phyloP scores from a whole-genome alignment of 805 yeast species.

The Spathaspora gorwiae region DNA sequence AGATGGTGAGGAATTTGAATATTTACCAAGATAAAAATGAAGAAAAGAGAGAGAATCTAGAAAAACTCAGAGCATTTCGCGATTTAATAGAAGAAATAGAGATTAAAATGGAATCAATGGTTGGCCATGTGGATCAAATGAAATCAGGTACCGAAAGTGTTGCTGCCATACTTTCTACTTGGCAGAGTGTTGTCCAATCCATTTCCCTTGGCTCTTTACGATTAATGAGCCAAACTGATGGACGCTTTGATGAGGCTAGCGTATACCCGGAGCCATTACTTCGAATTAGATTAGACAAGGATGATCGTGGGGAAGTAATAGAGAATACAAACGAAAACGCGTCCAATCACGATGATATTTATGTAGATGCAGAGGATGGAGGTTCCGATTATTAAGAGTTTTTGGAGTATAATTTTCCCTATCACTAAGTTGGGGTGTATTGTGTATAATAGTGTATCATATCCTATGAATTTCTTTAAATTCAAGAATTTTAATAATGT shows the following conservation, averaged over 20 bases:
- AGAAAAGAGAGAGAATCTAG: conserved; percentile 51
- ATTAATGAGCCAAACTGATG: conserved; percentile 39
- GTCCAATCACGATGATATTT: too few relatives aligned
- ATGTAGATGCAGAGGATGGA: too few relatives aligned
- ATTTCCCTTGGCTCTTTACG: conserved; percentile 57
- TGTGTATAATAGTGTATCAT: neutral
- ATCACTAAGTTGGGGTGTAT: too few relatives aligned
- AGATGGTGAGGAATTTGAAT: conserved; percentile 4
- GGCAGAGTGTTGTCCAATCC: conserved; percentile 60
- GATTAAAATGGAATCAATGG: conserved; percentile 43
- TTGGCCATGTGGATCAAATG: conserved; percentile 44
- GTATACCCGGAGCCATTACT: conserved; percentile 67
- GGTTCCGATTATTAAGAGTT: too few relatives aligned
- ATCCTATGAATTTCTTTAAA: too few relatives aligned
- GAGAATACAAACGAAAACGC: conserved; percentile 4
- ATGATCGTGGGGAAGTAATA: conserved; percentile 13
- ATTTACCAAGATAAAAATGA: conserved; percentile 24
- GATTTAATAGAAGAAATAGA: conserved; percentile 43
- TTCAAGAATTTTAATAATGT: neutral
- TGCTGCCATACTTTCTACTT: conserved; percentile 53
- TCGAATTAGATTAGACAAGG: conserved; percentile 49
- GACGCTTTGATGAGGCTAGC: conserved; percentile 24
- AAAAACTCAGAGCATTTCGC: conserved; percentile 44
- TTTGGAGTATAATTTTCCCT: too few relatives aligned
- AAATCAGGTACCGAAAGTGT: conserved; percentile 59